Base-by-base conservation (phyloP, 352 stramenopile species). In the Blastocystis sp. region DNA sequence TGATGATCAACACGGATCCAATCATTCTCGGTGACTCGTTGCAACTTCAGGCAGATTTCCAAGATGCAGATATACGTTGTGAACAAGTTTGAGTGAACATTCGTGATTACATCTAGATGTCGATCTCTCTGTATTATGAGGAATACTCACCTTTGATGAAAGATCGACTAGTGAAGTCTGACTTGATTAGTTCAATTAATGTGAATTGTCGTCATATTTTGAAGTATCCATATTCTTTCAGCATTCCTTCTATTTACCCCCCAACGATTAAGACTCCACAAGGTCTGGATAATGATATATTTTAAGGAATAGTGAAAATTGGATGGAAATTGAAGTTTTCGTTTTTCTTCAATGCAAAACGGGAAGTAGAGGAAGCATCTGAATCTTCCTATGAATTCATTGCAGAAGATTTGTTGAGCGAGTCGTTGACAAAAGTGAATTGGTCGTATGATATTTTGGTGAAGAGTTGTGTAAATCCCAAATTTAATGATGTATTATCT, bases 221-320 rank as follows among this genome's bases (percentile, higher is more conserved):
- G 47, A 85, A 65, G 55, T 85, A 66, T 30, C 73, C 73, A 1
- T 85, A 66, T 20, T 85, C 73, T 2, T 85, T 85, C 30, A 68
- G 73, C 30, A 66, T 85, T 69, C 73, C 73, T 16, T 30, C 73
- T 7, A 45, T 85, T 47, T 85, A 85, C 26, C 53, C 73, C n/a
- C 73, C 73, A 0, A 69, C 73, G 3, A 30, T 85, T 6, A 20
- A 47, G 47, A 85, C 73, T 3, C 47, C 18, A 26, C 73, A 85
- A 50, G 73, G 73, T 85, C 24, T 13, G 26, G 2, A 4, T 24
- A 34, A 24, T 7, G 18, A n/a, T 26, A 18, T 24, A 1, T 3
- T 3, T 6, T 85, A n/a, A 85, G 34, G 1, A 9, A 11, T 66
- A 85, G 73, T 85, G 9, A 34, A 4, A 18, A 66, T 69, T 8